Evolutionary conservation across 2,329 filamentous ascomycete species (phyloP), one percentile per base, ranked within the genome.

Genomic region (Calycina marina): DNA sequence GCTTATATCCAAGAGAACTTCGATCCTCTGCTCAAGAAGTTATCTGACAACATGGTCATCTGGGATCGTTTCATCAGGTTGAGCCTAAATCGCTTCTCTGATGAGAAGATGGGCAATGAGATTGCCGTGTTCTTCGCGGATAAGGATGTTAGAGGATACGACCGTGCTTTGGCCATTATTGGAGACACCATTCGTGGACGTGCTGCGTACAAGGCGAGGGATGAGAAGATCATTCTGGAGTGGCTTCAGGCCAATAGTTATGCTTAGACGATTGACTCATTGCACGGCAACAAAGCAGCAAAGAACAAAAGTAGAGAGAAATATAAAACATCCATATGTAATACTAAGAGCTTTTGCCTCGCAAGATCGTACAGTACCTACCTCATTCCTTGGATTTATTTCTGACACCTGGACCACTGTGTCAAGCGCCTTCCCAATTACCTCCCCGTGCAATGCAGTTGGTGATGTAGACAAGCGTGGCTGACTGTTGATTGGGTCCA

Each of bases 21-120:
- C 81, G 65, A 72, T 17, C 63, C 68, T 20, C 69, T 93, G 27
- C 67, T 76, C 32, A 60, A 71, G 38, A 79, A 78, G 55, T 65
- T 96, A 34, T 74, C 70, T 53, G 65, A 66, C 25, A 94, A 94
- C 59, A 80, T 84, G 41, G 78, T 94, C 17, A 72, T 94, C 3
- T 64, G 94, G 11, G 88, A 98, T 58, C 76, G 88, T 29, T 93
- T 93, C 58, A 61, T 98, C 46, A 76, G 81, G 45, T 64, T 80
- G 44, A 75, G 75, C 27, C 61, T 98, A 44, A 72, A 72, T 48
- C 80, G 81, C 51, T 96, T 92, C 53, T 72, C 81, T 3, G 76
- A 84, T 46, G 59, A 63, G 10, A 67, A 69, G 40, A 66, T 72
- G 11, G 69, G 83, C 40, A 65, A 73, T 42, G 84, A 94, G 33